phyloP scores from a whole-genome alignment of 2,329 filamentous ascomycete species.

The Fusarium sp. region DNA sequence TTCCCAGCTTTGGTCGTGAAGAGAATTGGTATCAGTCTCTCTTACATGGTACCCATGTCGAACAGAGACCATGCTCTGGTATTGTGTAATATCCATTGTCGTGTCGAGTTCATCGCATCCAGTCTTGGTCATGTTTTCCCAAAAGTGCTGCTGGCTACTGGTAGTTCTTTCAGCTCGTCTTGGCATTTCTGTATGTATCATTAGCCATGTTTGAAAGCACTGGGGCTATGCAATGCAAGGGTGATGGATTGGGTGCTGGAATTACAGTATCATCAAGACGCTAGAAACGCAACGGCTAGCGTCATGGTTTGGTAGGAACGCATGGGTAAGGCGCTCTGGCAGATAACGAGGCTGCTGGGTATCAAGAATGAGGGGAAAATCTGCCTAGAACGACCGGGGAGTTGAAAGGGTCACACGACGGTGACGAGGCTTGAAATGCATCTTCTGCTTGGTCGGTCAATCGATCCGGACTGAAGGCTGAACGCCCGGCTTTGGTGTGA shows the following conservation, averaged over 20 bases:
- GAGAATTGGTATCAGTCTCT: not conserved
- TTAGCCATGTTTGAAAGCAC: slow-evolving; percentile 11
- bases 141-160: slow-evolving; percentile 1
- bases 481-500: slow-evolving; percentile 40
- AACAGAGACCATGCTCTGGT: not conserved
- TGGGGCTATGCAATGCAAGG: slow-evolving; percentile 44
- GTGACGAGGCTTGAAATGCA: slow-evolving; percentile 21
- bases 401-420: slow-evolving; percentile 35
- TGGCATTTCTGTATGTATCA: slow-evolving; percentile 18
- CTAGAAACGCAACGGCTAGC: slow-evolving; percentile 34
- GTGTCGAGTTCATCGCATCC: not conserved
- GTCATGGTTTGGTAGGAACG: slow-evolving; percentile 19
- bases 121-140: slow-evolving; percentile 19
- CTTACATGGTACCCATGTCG: not conserved
- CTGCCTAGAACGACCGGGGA: slow-evolving; percentile 22
- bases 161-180: slow-evolving; percentile 40
- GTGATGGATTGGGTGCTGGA: slow-evolving; percentile 23
- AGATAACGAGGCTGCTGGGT: slow-evolving; percentile 30
- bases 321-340: slow-evolving; percentile 38
- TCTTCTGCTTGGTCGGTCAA: slow-evolving; percentile 11
- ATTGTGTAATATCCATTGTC: slow-evolving; percentile 15
- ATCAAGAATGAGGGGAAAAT: slow-evolving; percentile 24
- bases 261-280: slow-evolving; percentile 12
- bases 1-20: not conserved
- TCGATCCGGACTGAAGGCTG: slow-evolving; percentile 26